These are phyloP conservation scores for Rehmannia glutinosa DNA, from an alignment of 257 asterid species.

Conservation along the genomic window DNA sequence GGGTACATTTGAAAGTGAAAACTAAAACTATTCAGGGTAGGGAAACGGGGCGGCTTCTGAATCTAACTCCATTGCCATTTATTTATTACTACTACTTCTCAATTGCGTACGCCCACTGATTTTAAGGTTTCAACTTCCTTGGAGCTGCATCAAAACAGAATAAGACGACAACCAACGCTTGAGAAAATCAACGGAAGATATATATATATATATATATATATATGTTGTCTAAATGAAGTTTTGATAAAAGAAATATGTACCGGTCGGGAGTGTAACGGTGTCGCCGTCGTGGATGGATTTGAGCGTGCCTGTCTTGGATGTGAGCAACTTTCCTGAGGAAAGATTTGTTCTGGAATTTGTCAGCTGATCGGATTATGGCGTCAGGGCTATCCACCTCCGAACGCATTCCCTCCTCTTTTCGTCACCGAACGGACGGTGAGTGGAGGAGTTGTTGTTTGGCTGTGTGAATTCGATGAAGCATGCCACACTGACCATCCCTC, in stretches of 20 bases:
- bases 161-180: not conserved
- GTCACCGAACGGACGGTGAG: slow-evolving; percentile 43
- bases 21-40: not conserved
- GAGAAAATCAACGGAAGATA: not conserved
- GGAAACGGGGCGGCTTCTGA: not conserved
- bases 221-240: not conserved
- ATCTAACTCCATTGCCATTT: not conserved
- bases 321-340: slow-evolving; percentile 45
- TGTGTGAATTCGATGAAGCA: slow-evolving; percentile 29
- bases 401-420: slow-evolving; percentile 33
- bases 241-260: not conserved
- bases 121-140: slow-evolving; percentile 11
- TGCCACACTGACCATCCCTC: slow-evolving; percentile 28
- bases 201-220: not conserved
- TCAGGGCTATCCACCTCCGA: slow-evolving; percentile 46
- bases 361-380: slow-evolving; percentile 8
- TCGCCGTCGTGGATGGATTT: not conserved
- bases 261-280: slow-evolving; percentile 10
- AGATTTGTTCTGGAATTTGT: slow-evolving; percentile 33
- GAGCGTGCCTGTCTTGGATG: slow-evolving; percentile 31
- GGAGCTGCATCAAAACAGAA: slow-evolving; percentile 11
- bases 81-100: not conserved
- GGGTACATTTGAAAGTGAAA: not conserved
- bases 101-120: slow-evolving; percentile 3
- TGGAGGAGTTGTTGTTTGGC: slow-evolving; percentile 37